phyloP scores from a whole-genome alignment of 2,329 filamentous ascomycete species.

The Beauveria asiatica region DNA sequence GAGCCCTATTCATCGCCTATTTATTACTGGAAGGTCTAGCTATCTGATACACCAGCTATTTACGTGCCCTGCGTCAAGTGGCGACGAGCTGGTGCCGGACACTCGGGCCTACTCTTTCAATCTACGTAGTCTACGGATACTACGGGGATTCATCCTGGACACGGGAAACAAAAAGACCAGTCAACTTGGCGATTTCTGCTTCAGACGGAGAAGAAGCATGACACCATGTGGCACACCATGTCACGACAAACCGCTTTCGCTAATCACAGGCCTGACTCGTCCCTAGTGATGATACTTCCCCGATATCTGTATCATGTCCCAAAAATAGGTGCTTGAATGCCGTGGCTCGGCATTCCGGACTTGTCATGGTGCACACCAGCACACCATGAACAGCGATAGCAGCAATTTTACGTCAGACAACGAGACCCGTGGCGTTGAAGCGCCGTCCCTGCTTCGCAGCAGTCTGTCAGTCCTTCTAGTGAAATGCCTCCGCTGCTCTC shows the following conservation, averaged over 20 bases:
- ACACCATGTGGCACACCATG: conserved; percentile 5
- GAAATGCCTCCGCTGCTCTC: background rate
- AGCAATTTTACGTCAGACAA: background rate
- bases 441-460: conserved; percentile 1
- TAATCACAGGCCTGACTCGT: conserved; percentile 7
- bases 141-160: background rate
- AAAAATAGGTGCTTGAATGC: conserved; percentile 9
- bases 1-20: background rate
- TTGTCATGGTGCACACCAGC: background rate
- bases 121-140: background rate
- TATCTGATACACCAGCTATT: no score
- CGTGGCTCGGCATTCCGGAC: conserved; percentile 7
- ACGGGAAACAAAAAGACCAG: background rate
- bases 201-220: background rate
- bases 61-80: background rate
- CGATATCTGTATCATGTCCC: background rate
- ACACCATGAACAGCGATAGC: background rate
- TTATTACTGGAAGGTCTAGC: no score
- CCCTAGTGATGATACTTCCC: background rate
- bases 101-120: background rate
- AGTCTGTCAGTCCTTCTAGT: background rate
- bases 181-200: background rate
- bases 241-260: background rate
- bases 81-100: background rate
- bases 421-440: conserved; percentile 6